Conservation (phyloP, 768 basidiomycete species). For the Terana coerulea region DNA sequence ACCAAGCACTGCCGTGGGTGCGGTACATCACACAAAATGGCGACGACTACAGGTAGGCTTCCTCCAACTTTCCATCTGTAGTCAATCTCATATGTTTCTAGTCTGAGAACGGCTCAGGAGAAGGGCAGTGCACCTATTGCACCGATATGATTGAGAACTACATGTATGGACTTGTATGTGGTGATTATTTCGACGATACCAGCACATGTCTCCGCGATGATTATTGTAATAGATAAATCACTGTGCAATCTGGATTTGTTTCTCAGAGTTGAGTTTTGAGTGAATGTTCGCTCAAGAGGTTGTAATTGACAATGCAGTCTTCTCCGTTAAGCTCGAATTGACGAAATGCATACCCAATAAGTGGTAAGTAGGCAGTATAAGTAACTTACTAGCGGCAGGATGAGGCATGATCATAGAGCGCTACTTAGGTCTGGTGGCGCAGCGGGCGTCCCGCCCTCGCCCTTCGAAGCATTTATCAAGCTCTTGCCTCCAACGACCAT, state of each 20-base stretch:
- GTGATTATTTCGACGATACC: too few relatives aligned
- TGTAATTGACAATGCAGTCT: background rate
- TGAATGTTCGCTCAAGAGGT: background rate
- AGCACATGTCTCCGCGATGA: too few relatives aligned
- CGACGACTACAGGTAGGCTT: constrained; percentile 80
- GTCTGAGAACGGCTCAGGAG: constrained; percentile 70
- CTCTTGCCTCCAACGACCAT: too few relatives aligned
- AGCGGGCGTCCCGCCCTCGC: too few relatives aligned
- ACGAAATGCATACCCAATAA: too few relatives aligned
- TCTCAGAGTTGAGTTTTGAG: background rate
- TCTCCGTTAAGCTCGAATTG: background rate
- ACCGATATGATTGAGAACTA: constrained; percentile 34
- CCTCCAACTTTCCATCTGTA: background rate
- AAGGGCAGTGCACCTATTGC: constrained; percentile 67
- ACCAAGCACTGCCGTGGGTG: constrained; percentile 96
- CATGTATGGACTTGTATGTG: too few relatives aligned
- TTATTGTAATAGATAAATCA: too few relatives aligned
- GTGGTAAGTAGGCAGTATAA: too few relatives aligned
- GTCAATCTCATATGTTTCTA: constrained; percentile 20
- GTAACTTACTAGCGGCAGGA: too few relatives aligned
- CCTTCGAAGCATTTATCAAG: too few relatives aligned
- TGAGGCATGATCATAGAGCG: too few relatives aligned
- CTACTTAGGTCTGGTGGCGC: too few relatives aligned
- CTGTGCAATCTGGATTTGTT: background rate
- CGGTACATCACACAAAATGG: constrained; percentile 91